Base-by-base conservation (phyloP, 1,284 basidiomycete genomes). In the Xerocomus tenax region DNA sequence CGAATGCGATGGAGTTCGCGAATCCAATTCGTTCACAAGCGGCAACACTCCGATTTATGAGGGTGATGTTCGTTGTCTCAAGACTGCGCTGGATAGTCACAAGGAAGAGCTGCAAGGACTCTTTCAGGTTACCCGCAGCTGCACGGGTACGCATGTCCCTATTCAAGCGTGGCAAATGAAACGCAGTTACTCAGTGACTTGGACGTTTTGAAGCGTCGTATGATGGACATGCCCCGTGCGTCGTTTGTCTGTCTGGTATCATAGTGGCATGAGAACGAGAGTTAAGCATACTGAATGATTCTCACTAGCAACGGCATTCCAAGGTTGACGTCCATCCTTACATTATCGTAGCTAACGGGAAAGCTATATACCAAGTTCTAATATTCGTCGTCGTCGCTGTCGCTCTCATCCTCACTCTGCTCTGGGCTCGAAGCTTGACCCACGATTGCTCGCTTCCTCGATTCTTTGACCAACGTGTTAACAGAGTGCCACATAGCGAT, bases 81-180 rank as follows among this genome's bases (percentile, higher is more conserved):
- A 74, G 42, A 60, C 70, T 26, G 66, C 69, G 16, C 57, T 78
- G 36, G 61, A 67, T 32, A 61, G 67, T 16, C 74, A 78, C 47
- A 62, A 66, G 3, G 74, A 77, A 35, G 87, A 89, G 58, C 61
- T 79, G 13, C 74, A 74, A 45, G n/a, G n/a, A n/a, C n/a, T n/a
- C n/a, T n/a, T n/a, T n/a, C n/a, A n/a, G n/a, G n/a, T n/a, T n/a
- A n/a, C n/a, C n/a, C n/a, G n/a, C n/a, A n/a, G n/a, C n/a, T n/a
- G n/a, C n/a, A n/a, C n/a, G n/a, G n/a, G n/a, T n/a, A n/a, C n/a
- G 82, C 25, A 63, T 72, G 15, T 75, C 86, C 26, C 65, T 87
- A 8, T 88, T 84, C 83, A 74, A 76, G 59, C 77, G 77, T 26
- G 69, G 13, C 60, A 88, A 62, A 71, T 80, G 21, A 72, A 82